Percentiles rank a stretch among this genome's conserved stretches.
Evolutionary conservation across 352 stramenopile species (phyloP).

Genomic region (Pythium brassicae): DNA sequence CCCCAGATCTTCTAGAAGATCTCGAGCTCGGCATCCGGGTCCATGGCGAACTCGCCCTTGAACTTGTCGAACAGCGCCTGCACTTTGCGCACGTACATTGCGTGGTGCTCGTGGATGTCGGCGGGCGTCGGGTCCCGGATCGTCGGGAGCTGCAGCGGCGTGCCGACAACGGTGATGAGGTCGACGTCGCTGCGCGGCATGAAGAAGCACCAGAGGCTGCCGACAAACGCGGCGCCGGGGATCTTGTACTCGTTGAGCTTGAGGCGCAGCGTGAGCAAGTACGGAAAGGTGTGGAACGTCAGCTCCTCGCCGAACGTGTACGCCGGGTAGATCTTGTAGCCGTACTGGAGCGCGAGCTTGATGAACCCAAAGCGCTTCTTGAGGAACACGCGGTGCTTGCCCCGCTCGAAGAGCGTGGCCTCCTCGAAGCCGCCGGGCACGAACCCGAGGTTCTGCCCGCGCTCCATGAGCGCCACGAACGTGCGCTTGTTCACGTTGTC

Average conservation of each 20-base stretch:
- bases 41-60: conserved; percentile 71
- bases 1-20: too few relatives aligned
- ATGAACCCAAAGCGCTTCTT: conserved; percentile 92
- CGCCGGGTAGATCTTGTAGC: conserved; percentile 84
- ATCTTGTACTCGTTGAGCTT: conserved; percentile 82
- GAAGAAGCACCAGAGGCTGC: conserved; percentile 67
- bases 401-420: conserved; percentile 81
- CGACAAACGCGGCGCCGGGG: conserved; percentile 77
- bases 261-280: conserved; percentile 69
- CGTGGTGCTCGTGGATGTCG: conserved; percentile 87
- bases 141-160: conserved; percentile 79
- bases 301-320: conserved; percentile 93
- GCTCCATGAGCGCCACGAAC: conserved; percentile 50
- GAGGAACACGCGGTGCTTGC: conserved; percentile 88
- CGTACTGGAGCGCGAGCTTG: conserved; percentile 89
- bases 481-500: conserved; percentile 39
- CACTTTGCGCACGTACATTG: conserved; percentile 81
- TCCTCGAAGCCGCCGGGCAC: conserved; percentile 94
- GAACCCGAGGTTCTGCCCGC: conserved; percentile 66
- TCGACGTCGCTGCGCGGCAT: conserved; percentile 75
- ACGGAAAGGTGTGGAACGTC: conserved; percentile 85
- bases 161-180: conserved; percentile 88
- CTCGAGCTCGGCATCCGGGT: conserved; percentile 52
- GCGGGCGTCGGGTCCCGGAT: conserved; percentile 87
- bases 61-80: conserved; percentile 86